Evolutionary conservation across 306 rosid species (phyloP).

Genomic region (Astragalus membranaceus): DNA sequence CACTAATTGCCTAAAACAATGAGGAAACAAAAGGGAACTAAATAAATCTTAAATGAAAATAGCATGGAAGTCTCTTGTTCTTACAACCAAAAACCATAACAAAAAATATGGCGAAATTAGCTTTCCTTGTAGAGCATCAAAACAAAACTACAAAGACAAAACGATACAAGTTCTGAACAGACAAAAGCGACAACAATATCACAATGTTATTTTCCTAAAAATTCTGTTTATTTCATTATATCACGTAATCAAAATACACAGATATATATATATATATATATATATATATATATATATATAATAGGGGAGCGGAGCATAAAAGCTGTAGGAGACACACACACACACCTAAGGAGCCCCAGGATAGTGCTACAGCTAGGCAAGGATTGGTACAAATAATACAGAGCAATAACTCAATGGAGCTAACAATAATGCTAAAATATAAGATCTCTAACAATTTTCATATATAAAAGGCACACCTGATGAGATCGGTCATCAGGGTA

Average conservation of each 20-base stretch:
- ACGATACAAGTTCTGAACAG: slow-evolving; percentile 9
- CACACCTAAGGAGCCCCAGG: too few species aligned
- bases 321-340: too few species aligned
- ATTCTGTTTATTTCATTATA: too few species aligned
- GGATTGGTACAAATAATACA: too few species aligned
- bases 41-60: not conserved
- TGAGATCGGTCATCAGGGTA: slow-evolving; percentile 75
- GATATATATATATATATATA: too few species aligned
- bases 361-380: too few species aligned
- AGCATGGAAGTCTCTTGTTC: not conserved
- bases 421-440: too few species aligned
- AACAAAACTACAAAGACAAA: slow-evolving; percentile 4
- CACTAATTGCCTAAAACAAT: not conserved
- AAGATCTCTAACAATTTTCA: not conserved
- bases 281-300: too few species aligned
- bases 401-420: too few species aligned
- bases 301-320: too few species aligned
- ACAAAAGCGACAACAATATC: slow-evolving; percentile 6
- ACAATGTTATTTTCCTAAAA: not conserved
- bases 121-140: not conserved
- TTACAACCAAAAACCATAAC: not conserved
- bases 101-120: not conserved
- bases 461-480: slow-evolving; percentile 37
- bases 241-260: too few species aligned
- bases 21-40: not conserved